These are phyloP conservation scores for Ceratobasidium sp. DNA, from an alignment of 1,284 basidiomycete genomes.

Conservation along the genomic window DNA sequence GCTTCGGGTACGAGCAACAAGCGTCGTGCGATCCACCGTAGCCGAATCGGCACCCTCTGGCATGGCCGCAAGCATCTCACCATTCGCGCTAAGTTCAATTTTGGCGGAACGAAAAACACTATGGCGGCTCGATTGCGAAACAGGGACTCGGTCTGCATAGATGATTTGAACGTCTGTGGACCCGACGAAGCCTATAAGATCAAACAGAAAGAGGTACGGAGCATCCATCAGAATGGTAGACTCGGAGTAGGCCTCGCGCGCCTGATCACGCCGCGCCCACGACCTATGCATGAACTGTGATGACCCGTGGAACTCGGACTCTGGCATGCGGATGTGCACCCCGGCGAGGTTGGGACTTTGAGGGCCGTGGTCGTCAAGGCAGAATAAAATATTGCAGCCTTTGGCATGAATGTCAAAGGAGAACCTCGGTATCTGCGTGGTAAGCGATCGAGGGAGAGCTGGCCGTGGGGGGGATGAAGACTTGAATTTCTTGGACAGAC, in stretches of 20 bases:
- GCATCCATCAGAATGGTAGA: conserved; percentile 12
- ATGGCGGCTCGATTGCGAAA: conserved; percentile 20
- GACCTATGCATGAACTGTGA: conserved; percentile 24
- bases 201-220: conserved; percentile 23
- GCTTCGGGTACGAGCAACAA: conserved; percentile 60
- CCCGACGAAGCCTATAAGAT: conserved; percentile 3
- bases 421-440: conserved; percentile 58
- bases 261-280: conserved; percentile 23
- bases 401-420: conserved; percentile 51
- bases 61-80: conserved; percentile 31
- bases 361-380: conserved; percentile 37
- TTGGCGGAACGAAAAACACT: conserved; percentile 22
- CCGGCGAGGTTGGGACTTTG: conserved; percentile 30
- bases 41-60: conserved; percentile 12
- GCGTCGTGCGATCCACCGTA: conserved; percentile 57
- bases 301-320: conserved; percentile 20
- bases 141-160: conserved; percentile 30
- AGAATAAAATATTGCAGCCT: conserved; percentile 32
- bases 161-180: conserved; percentile 16
- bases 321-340: conserved; percentile 33
- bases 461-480: conserved; percentile 49
- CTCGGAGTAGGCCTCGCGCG: conserved; percentile 12
- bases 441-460: conserved; percentile 41
- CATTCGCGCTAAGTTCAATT: conserved; percentile 24
- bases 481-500: conserved; percentile 44